Evolutionary conservation across 2,329 filamentous ascomycete genomes (phyloP).

Genomic region (Monilinia laxa): DNA sequence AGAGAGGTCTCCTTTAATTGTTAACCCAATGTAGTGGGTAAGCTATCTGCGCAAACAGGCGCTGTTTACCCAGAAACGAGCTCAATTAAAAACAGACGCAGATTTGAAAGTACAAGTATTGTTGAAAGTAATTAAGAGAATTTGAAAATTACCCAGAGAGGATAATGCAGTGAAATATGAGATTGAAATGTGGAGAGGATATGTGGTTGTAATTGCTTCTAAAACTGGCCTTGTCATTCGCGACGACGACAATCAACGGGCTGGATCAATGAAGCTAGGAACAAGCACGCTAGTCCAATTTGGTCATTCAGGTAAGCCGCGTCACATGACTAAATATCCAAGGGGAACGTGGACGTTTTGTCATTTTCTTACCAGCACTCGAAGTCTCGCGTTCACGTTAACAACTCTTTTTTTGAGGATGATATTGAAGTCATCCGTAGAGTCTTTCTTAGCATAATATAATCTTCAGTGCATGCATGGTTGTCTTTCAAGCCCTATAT

Average conservation of each 20-base stretch:
- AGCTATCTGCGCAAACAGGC: slow-evolving; percentile 23
- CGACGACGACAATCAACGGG: slow-evolving; percentile 17
- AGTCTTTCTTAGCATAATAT: not conserved
- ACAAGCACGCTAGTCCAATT: slow-evolving; percentile 7
- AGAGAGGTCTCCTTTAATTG: slow-evolving; percentile 25
- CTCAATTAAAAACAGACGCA: slow-evolving; percentile 35
- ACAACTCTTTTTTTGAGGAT: not conserved
- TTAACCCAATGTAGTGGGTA: slow-evolving; percentile 21
- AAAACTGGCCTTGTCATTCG: slow-evolving; percentile 16
- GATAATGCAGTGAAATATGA: slow-evolving; percentile 5
- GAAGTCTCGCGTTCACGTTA: not conserved
- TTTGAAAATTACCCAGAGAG: slow-evolving; percentile 31
- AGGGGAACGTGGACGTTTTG: not conserved
- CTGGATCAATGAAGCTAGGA: slow-evolving; percentile 9
- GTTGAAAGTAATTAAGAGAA: slow-evolving; percentile 31
- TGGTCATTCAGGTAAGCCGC: not conserved
- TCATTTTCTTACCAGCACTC: not conserved
- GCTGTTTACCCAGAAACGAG: slow-evolving; percentile 28
- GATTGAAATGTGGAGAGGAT: slow-evolving; percentile 18
- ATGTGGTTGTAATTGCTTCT: slow-evolving; percentile 18
- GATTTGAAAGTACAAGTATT: slow-evolving; percentile 22
- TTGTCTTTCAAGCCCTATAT: no score
- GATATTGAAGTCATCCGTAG: not conserved
- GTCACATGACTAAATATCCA: not conserved
- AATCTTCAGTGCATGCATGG: not conserved